phyloP scores from a whole-genome alignment of 2,329 filamentous ascomycete genomes.

The Colletotrichum sp. region DNA sequence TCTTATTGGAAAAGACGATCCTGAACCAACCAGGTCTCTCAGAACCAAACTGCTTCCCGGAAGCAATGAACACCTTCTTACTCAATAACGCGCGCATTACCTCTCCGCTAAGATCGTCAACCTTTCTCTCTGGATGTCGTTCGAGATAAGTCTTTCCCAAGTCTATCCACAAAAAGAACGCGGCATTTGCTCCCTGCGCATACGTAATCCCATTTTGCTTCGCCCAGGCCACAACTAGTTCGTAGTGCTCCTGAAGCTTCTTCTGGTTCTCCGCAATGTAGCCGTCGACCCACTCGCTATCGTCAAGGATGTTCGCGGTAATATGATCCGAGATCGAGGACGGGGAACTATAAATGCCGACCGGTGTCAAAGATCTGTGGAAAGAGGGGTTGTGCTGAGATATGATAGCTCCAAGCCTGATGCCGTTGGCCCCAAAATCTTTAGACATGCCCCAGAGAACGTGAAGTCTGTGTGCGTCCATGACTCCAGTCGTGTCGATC shows the following conservation, averaged over 20 bases:
- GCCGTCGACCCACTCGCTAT: slow-evolving; percentile 35
- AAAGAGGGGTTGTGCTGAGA: slow-evolving; percentile 28
- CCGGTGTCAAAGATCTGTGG: background rate
- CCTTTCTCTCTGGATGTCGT: slow-evolving; percentile 82
- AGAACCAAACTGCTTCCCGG: slow-evolving; percentile 39
- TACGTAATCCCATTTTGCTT: slow-evolving; percentile 47
- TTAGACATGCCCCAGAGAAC: slow-evolving; percentile 35
- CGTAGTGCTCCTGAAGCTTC: slow-evolving; percentile 43
- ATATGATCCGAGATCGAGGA: slow-evolving; percentile 7
- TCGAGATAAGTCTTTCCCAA: slow-evolving; percentile 57
- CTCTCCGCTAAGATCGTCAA: slow-evolving; percentile 56
- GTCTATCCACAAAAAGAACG: slow-evolving; percentile 61
- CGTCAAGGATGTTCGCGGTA: slow-evolving; percentile 18
- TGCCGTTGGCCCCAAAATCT: slow-evolving; percentile 50
- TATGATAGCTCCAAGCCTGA: slow-evolving; percentile 41
- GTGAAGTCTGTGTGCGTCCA: slow-evolving; percentile 44
- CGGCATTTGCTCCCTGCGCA: slow-evolving; percentile 52
- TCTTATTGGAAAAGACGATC: slow-evolving; percentile 41
- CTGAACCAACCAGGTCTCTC: slow-evolving; percentile 44
- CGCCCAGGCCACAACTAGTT: slow-evolving; percentile 39
- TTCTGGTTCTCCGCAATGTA: slow-evolving; percentile 50
- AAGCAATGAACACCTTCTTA: slow-evolving; percentile 39
- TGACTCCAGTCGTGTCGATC: slow-evolving; percentile 34
- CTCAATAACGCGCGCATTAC: slow-evolving; percentile 25
- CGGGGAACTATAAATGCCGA: slow-evolving; percentile 10